Percentiles rank a stretch among this genome's conserved stretches.
These are phyloP conservation scores for Sugiyamaella grinbergsii DNA, from an alignment of 1,139 yeast genomes.

Conservation along the genomic window DNA sequence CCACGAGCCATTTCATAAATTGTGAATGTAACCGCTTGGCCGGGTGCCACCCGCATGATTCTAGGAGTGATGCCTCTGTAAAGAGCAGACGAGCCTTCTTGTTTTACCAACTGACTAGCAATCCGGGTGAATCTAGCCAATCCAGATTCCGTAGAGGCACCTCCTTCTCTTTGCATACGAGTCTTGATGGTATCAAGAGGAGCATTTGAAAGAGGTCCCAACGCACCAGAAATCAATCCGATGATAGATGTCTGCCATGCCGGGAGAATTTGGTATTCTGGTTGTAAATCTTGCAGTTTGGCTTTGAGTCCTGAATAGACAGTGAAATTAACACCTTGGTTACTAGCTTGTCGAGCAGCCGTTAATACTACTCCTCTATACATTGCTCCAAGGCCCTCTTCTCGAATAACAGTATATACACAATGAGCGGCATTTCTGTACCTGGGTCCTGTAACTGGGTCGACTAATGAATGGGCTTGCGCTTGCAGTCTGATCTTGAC, in stretches of 20 bases:
- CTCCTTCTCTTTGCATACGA: conserved; percentile 89
- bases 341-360: conserved; percentile 96
- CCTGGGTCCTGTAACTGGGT: conserved; percentile 77
- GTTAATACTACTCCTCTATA: conserved; percentile 96
- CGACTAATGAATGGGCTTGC: conserved; percentile 86
- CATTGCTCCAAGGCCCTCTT: conserved; percentile 86
- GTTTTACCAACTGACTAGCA: conserved; percentile 77
- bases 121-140: conserved; percentile 76
- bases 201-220: conserved; percentile 97
- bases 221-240: conserved; percentile 92
- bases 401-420: conserved; percentile 76
- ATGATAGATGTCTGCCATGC: conserved; percentile 92
- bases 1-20: conserved; percentile 89
- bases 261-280: conserved; percentile 73
- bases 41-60: conserved; percentile 99
- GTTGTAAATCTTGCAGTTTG: conserved; percentile 57
- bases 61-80: conserved; percentile 98
- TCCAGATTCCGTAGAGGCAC: conserved; percentile 67
- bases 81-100: conserved; percentile 84
- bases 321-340: conserved; percentile 98
- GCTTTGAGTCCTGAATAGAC: conserved; percentile 86
- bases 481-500: conserved; percentile 96
- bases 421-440: conserved; percentile 95
- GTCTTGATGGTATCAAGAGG: conserved; percentile 98
- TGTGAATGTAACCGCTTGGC: conserved; percentile 97